Conservation (phyloP, 2,329 filamentous ascomycete genomes). For the Aspergillus sp. region DNA sequence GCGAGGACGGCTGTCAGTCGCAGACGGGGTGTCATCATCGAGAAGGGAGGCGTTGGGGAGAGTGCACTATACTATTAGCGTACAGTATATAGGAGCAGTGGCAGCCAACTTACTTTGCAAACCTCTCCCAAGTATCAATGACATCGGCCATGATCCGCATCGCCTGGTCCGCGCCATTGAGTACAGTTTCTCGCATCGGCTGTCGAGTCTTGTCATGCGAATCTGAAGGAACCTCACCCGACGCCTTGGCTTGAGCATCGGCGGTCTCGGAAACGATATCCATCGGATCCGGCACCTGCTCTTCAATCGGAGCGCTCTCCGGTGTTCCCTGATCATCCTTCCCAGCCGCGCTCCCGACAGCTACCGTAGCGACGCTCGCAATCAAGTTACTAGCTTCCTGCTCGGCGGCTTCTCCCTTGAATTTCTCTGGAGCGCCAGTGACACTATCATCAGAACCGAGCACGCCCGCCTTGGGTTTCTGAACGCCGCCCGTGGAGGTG, state of each 20-base stretch:
- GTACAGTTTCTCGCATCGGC: constrained; percentile 76
- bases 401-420: constrained; percentile 82
- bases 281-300: constrained; percentile 65
- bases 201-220: constrained; percentile 77
- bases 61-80: constrained; percentile 51
- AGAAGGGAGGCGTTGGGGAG: constrained; percentile 68
- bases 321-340: constrained; percentile 73
- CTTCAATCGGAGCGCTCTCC: constrained; percentile 54
- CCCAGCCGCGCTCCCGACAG: constrained; percentile 64
- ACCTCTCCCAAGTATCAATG: constrained; percentile 66
- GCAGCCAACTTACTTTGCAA: constrained; percentile 56
- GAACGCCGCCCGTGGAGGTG: constrained; percentile 70
- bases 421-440: constrained; percentile 80
- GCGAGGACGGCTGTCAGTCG: constrained; percentile 59
- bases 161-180: constrained; percentile 73
- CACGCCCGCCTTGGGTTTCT: constrained; percentile 76
- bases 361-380: constrained; percentile 73
- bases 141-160: constrained; percentile 69
- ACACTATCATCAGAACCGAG: constrained; percentile 76
- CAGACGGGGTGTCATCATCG: constrained; percentile 56
- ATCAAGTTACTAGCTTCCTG: constrained; percentile 82
- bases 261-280: constrained; percentile 59
- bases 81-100: no score
- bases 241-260: constrained; percentile 58
- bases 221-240: constrained; percentile 55